Evolutionary conservation across 1,284 basidiomycete species (phyloP).

Genomic region (Melanopsichium pennsylvanicum): DNA sequence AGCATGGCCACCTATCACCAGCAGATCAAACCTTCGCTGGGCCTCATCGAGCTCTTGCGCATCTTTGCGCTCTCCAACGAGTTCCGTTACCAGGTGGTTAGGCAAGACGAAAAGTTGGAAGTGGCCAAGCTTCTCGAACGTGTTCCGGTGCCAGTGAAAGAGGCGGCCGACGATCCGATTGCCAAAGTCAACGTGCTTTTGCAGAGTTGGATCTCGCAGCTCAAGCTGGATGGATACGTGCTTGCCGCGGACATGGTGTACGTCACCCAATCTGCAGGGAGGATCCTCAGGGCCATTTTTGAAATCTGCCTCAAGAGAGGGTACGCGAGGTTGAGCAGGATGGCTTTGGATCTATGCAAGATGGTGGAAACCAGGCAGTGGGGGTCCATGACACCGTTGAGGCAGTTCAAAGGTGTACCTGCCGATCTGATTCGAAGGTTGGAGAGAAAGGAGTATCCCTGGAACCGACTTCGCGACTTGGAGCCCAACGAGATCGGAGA

Average conservation of each 20-base stretch:
- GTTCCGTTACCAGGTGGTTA: slow-evolving; percentile 86
- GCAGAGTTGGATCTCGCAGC: slow-evolving; percentile 92
- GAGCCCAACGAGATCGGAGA: slow-evolving; percentile 73
- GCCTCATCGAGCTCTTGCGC: slow-evolving; percentile 88
- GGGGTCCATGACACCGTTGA: slow-evolving; percentile 95
- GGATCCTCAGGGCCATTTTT: slow-evolving; percentile 94
- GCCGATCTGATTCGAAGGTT: slow-evolving; percentile 91
- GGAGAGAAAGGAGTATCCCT: slow-evolving; percentile 87
- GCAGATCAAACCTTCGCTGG: slow-evolving; percentile 86
- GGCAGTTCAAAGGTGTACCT: slow-evolving; percentile 87
- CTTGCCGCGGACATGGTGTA: slow-evolving; percentile 99
- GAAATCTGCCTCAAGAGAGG: slow-evolving; percentile 98
- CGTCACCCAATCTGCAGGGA: slow-evolving; percentile 69
- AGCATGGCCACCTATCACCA: slow-evolving; percentile 98
- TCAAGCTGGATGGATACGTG: slow-evolving; percentile 94
- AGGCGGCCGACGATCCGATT: slow-evolving; percentile 91
- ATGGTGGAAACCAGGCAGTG: slow-evolving; percentile 84
- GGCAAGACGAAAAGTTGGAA: slow-evolving; percentile 71
- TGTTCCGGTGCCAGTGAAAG: slow-evolving; percentile 97
- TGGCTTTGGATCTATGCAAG: slow-evolving; percentile 92
- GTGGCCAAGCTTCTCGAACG: slow-evolving; percentile 90
- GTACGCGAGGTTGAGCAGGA: slow-evolving; percentile 93
- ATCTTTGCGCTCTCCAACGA: slow-evolving; percentile 97
- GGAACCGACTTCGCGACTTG: slow-evolving; percentile 59
- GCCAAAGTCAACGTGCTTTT: slow-evolving; percentile 97